A percentile compares a stretch with the other conserved stretches of the same genome.
Conservation (phyloP, 495 filamentous ascomycete genomes). For the Tetracladium setigerum region DNA sequence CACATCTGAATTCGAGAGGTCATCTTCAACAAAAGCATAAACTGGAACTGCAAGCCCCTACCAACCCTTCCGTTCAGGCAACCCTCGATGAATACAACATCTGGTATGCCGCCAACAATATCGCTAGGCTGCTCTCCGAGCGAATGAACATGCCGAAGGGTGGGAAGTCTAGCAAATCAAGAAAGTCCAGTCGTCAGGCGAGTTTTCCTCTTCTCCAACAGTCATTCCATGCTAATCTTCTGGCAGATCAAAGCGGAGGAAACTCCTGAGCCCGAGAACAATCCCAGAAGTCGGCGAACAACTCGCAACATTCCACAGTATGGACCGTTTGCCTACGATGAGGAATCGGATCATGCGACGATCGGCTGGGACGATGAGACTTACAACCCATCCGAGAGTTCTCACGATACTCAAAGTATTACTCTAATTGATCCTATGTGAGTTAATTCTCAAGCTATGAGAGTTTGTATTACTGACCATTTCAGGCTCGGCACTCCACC, state of each 20-base stretch:
- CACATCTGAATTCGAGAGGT: conserved; percentile 78
- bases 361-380: neutral
- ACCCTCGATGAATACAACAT: conserved; percentile 52
- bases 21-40: conserved; percentile 73
- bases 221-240: neutral
- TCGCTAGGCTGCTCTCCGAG: conserved; percentile 59
- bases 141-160: conserved; percentile 43
- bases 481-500: conserved; percentile 15
- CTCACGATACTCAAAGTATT: neutral
- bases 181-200: neutral
- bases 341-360: conserved; percentile 12
- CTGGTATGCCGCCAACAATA: conserved; percentile 61
- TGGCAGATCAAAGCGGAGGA: neutral
- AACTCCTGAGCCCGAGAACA: neutral
- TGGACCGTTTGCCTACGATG: conserved; percentile 10
- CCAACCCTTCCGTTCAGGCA: conserved; percentile 41
- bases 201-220: neutral
- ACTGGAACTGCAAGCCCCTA: conserved; percentile 53
- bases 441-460: neutral
- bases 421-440: conserved; percentile 12
- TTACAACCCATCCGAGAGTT: neutral
- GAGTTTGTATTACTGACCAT: neutral
- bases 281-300: neutral
- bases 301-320: neutral
- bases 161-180: conserved; percentile 7